Evolutionary conservation across 352 stramenopile genomes (phyloP), one percentile per base, ranked within the genome.

Genomic region (Phytophthora chlamydospora): DNA sequence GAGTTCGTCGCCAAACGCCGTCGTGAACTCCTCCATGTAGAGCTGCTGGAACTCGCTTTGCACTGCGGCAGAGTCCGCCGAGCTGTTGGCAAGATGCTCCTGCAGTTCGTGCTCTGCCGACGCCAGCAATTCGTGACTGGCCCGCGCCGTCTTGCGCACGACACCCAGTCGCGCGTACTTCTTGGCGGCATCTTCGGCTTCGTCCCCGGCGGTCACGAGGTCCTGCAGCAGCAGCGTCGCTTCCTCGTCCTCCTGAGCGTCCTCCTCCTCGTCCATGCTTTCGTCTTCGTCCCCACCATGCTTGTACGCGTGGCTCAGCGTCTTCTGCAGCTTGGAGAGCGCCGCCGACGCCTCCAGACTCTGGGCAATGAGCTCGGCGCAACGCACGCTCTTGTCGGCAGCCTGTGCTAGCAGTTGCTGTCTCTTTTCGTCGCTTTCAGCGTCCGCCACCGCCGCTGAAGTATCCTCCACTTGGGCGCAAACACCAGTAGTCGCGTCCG

Each of bases 1-100:
- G 42, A 96, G 58, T 33, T 94, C 86, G 47, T 96, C 88, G 24
- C 85, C 88, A 60, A 96, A 96, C 2, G 83, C 83, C 14, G 76
- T 75, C 29, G 88, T 89, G 62, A 96, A 96, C 53, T 90, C 83
- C 41, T 94, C 84, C 82, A 90, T 86, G 72, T 96, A 96, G 53
- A 94, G 50, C 21, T 91, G 73, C 33, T 64, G 73, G 49, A 96
- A 96, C 61, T 85, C 78, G 41, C 75, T 76, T 35, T 80, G 66
- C 27, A 80, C 42, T 2, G 57, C 58, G 24, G 41, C 31, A 21
- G 19, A 31, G 21, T 38, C 49, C 6, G 45, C 43, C 9, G 40
- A 53, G 2, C 49, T 58, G 10, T 33, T 58, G 5, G 64, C 58
- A 36, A 52, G 11, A 9, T 76, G 53, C 11, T 64, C 45, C 12